Conservation (phyloP, 2,329 filamentous ascomycete genomes). For the Xylaria sp. region DNA sequence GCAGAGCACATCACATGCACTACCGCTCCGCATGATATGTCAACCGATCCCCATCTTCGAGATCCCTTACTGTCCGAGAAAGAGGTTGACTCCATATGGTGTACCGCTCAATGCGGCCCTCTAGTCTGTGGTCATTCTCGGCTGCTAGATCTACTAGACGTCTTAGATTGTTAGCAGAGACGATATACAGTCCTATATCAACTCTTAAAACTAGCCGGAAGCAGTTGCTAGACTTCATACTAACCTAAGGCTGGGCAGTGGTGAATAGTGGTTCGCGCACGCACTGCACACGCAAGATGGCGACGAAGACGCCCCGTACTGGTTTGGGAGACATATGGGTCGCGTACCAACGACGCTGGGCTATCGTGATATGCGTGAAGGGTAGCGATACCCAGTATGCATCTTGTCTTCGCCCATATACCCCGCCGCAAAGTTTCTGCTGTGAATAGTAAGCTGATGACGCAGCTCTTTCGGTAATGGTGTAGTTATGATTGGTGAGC, state of each 20-base stretch:
- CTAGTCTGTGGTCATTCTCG: not conserved
- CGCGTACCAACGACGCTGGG: not conserved
- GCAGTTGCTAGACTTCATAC: not conserved
- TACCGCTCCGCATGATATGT: not conserved
- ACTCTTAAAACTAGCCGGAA: no score
- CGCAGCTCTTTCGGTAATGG: not conserved
- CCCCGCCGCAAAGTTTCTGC: no score
- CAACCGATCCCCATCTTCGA: not conserved
- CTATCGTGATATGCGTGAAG: not conserved
- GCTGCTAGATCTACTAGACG: not conserved
- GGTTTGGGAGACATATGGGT: not conserved
- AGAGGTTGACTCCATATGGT: not conserved
- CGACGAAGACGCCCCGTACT: not conserved
- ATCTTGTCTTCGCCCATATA: not conserved
- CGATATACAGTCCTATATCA: not conserved
- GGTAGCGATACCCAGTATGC: not conserved
- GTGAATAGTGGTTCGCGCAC: slow-evolving; percentile 2
- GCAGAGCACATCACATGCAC: not conserved
- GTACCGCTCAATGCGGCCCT: not conserved
- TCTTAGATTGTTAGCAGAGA: not conserved
- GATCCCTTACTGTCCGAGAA: not conserved
- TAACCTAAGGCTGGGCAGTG: not conserved
- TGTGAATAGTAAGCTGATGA: not conserved
- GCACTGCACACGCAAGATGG: not conserved
- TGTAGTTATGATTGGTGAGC: slow-evolving; percentile 13